Base-by-base conservation (phyloP, 176 grass and related monocot genomes). In the Aegilops longissima region DNA sequence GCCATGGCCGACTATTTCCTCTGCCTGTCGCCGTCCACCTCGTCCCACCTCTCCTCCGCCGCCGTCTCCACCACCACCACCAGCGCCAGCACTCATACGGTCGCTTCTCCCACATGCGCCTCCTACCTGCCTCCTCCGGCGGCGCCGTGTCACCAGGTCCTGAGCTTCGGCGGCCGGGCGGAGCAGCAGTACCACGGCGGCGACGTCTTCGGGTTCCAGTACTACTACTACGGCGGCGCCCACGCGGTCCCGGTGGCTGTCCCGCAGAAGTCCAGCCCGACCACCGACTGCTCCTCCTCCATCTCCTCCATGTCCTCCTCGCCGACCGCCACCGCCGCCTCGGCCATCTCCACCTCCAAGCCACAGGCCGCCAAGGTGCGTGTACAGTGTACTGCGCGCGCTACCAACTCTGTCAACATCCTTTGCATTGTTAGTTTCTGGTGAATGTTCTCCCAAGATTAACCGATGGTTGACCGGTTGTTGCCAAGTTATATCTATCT, bases 301-400 rank as follows among this genome's bases (percentile, higher is more conserved):
- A 18, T 91, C 86, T 91, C 89, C 12, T 85, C 82, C 86, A 88
- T 91, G 90, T 85, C 86, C 30, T 88, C 90, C 54, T 91, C 90
- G 18, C 86, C 86, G 5, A 70, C 90, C 0, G 82, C 90, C 13
- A 88, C 86, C 1, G 70, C 89, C 66, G 14, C 44, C 23, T 73
- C 80, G 8, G 63, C 36, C 77, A 33, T 87, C 59, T 90, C 85
- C 69, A 51, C 77, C 71, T 36, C 86, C 13, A 88, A 66, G 71
- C 61, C 86, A 18, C 90, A 78, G 64, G 13, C 82, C 6, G 23
- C 61, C 82, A 88, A 91, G 90, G 90, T 91, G 31, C 2, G 71
- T 44, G 0, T 38, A 5, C 13, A 1, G 0, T 17, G 13, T 12
- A 8, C 36, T 12, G 44, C 44, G 44, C 44, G 44, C 44, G 44